Conservation (phyloP, 78 protist species). For the Mastigamoeba balamuthi region DNA sequence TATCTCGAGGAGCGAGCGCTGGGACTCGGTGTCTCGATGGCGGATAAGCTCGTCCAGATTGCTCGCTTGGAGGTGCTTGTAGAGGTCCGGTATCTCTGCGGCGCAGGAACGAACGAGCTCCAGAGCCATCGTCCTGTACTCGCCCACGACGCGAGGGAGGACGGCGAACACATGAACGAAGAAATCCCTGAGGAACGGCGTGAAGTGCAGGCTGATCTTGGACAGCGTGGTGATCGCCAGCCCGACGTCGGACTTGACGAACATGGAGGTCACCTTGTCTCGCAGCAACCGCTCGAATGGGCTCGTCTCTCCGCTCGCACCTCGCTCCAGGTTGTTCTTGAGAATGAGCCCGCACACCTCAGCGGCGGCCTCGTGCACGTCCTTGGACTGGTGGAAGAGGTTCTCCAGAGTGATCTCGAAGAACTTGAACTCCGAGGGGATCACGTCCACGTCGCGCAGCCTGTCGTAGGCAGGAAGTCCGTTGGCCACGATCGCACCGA, state of each 20-base stretch:
- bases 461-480: neutral
- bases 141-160: neutral
- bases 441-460: neutral
- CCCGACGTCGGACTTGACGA: no score
- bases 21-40: no score
- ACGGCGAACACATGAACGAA: neutral
- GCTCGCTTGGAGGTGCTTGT: neutral
- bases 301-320: neutral
- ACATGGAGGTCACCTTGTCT: neutral
- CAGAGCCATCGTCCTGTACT: neutral
- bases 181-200: no score
- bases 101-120: neutral
- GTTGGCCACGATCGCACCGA: constrained; percentile 24
- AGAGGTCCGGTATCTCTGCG: neutral
- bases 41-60: neutral
- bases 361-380: neutral
- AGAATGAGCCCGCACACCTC: neutral
- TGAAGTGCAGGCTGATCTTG: no score
- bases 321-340: neutral
- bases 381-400: neutral
- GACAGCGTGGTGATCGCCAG: no score
- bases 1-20: no score
- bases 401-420: neutral
- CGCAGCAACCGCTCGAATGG: neutral
- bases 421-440: neutral